Conservation (phyloP, 345 rosid species). For the Eucalyptus erythrocorys region DNA sequence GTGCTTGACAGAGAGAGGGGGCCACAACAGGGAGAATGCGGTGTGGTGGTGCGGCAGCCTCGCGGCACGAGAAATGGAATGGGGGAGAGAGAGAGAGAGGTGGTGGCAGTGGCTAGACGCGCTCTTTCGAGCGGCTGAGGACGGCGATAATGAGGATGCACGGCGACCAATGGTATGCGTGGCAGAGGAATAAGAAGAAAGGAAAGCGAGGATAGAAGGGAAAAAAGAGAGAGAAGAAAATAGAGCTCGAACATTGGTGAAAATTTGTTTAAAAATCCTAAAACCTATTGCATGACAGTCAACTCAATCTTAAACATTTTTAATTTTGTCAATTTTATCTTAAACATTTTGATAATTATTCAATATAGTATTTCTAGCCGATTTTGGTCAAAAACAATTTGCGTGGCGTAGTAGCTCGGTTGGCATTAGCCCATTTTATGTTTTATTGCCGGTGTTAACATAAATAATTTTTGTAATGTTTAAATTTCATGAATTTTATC, state of each 20-base stretch:
- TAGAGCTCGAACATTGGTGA: neutral
- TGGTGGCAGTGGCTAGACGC: neutral
- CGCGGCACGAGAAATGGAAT: too few relatives aligned
- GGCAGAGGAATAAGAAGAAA: neutral
- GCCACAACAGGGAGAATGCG: too few relatives aligned
- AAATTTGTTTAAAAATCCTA: neutral
- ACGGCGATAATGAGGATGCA: neutral
- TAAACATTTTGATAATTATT: neutral
- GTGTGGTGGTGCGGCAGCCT: too few relatives aligned
- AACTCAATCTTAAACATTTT: too few relatives aligned
- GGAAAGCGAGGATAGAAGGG: neutral
- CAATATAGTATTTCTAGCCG: neutral
- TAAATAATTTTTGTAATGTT: neutral
- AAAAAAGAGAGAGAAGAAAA: neutral
- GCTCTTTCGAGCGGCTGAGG: neutral
- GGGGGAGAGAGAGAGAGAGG: neutral
- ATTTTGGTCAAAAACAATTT: neutral
- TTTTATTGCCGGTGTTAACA: rapidly evolving
- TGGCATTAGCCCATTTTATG: too few relatives aligned
- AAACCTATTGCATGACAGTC: rapidly evolving
- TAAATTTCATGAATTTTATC: neutral
- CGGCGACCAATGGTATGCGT: neutral
- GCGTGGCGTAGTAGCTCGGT: rapidly evolving
- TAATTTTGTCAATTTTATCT: too few relatives aligned
- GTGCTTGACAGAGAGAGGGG: too few relatives aligned